Evolutionary conservation across 148 eudicot species (phyloP).

Genomic region (Persicaria maculosa): DNA sequence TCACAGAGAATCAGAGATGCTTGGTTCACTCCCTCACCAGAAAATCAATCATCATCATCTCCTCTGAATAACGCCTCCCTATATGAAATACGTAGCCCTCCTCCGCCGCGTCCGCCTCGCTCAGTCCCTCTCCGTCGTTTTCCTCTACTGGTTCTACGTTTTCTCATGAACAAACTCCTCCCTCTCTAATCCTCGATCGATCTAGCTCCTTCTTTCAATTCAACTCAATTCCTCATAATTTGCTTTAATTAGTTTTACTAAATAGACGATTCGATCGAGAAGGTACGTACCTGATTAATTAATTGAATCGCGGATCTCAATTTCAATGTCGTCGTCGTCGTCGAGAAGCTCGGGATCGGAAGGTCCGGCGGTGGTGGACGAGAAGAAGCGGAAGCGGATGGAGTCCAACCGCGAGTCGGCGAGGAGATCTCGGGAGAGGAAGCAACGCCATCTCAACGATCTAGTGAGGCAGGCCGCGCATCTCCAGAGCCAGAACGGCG

Average conservation of each 20-base stretch:
- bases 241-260: neutral
- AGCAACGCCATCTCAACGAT: slow-evolving; percentile 52
- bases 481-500: slow-evolving; percentile 25
- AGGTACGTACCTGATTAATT: neutral
- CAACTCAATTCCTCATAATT: neutral
- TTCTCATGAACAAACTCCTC: slow-evolving; percentile 31
- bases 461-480: slow-evolving; percentile 28
- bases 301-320: neutral
- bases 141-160: slow-evolving; percentile 71
- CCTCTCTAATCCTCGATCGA: neutral
- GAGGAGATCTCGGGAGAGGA: slow-evolving; percentile 55
- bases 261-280: neutral
- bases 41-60: neutral
- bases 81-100: slow-evolving; percentile 38
- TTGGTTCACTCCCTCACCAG: neutral
- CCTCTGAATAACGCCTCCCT: slow-evolving; percentile 8
- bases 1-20: neutral
- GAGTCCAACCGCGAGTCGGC: slow-evolving; percentile 77
- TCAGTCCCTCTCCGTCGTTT: slow-evolving; percentile 68
- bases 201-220: neutral
- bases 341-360: slow-evolving; percentile 34
- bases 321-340: slow-evolving; percentile 23
- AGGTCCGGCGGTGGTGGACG: slow-evolving; percentile 30
- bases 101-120: slow-evolving; percentile 43
- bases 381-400: slow-evolving; percentile 65